Evolutionary conservation across 164 flowering plant genomes (phyloP), one percentile per base, ranked within the genome.

Genomic region (Sedum album): DNA sequence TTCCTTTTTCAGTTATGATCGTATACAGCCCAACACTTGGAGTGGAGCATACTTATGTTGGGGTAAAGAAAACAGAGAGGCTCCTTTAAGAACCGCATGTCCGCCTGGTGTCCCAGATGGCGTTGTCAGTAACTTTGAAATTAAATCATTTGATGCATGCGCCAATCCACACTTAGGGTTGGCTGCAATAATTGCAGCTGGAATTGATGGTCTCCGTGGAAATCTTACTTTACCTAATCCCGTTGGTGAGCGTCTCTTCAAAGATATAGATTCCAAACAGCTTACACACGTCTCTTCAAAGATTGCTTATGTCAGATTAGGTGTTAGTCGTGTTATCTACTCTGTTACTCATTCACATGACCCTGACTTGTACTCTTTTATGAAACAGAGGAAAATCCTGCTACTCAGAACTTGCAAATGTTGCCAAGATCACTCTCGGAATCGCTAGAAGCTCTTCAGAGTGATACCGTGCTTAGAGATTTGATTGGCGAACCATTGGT

Each of bases 21-120:
- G 97, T 1, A 82, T 95, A 68, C 91, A 89, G 79, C 99, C 97
- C 33, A 81, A 90, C 73, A 92, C 89, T 46, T 95, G 99, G 99
- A 89, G 93, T 81, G 99, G 99, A 74, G 99, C 99, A 66, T 90
- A 86, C 72, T 85, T 73, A 51, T 92, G 97, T 73, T 95, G 99
- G 99, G 99, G 99, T 62, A 87, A 80, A 73, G 97, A 95, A 74
- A 95, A 92, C 76, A 83, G 83, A 71, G 97, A 92, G 83, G 93
- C 94, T 75, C 93, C 99, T 51, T 6, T 95, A 51, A 82, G 99
- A 76, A 84, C 97, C 31, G 87, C 99, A 39, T 84, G 93, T 76
- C 97, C 97, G 60, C 99, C 99, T 55, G 97, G 99, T 71, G 70
- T 84, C 68, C 66, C 81, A 33, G 76, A 84, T 81, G 97, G 94